These are phyloP conservation scores for Colletotrichum acutatum DNA, from an alignment of 2,329 filamentous ascomycete species.

Conservation along the genomic window DNA sequence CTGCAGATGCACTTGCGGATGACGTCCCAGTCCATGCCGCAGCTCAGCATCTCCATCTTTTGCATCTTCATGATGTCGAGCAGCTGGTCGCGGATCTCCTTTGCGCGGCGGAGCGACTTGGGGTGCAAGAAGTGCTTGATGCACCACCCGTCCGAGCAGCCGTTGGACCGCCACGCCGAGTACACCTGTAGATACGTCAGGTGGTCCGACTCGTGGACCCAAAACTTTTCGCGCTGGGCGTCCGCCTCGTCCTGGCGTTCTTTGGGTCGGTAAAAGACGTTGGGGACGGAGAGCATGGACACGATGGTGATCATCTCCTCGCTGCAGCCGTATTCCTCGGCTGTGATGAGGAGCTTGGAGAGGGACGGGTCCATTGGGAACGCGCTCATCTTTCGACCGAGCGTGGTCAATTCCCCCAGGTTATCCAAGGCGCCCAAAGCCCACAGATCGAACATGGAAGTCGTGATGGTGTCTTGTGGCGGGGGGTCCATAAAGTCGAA, in stretches of 20 bases:
- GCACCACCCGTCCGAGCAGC: slow-evolving; percentile 91
- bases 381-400: slow-evolving; percentile 93
- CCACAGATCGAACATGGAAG: slow-evolving; percentile 97
- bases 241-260: slow-evolving; percentile 98
- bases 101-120: slow-evolving; percentile 91
- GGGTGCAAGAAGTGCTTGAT: slow-evolving; percentile 92
- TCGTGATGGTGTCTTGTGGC: slow-evolving; percentile 96
- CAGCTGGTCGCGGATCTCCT: slow-evolving; percentile 94
- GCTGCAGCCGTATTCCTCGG: slow-evolving; percentile 89
- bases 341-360: slow-evolving; percentile 93
- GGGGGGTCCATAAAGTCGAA: slow-evolving; percentile 99
- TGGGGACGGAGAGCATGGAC: slow-evolving; percentile 96
- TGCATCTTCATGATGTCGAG: slow-evolving; percentile 94
- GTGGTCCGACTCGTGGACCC: slow-evolving; percentile 97
- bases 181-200: slow-evolving; percentile 96
- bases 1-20: slow-evolving; percentile 97
- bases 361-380: slow-evolving; percentile 98
- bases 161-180: slow-evolving; percentile 93
- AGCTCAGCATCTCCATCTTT: slow-evolving; percentile 87
- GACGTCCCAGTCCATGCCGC: slow-evolving; percentile 96
- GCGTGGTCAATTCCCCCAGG: slow-evolving; percentile 86
- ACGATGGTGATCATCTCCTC: slow-evolving; percentile 99
- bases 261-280: slow-evolving; percentile 96
- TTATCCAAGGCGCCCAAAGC: slow-evolving; percentile 94
- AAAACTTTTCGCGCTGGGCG: slow-evolving; percentile 95